Conservation (phyloP, 805 yeast species). For the Ogataea populi-albae region DNA sequence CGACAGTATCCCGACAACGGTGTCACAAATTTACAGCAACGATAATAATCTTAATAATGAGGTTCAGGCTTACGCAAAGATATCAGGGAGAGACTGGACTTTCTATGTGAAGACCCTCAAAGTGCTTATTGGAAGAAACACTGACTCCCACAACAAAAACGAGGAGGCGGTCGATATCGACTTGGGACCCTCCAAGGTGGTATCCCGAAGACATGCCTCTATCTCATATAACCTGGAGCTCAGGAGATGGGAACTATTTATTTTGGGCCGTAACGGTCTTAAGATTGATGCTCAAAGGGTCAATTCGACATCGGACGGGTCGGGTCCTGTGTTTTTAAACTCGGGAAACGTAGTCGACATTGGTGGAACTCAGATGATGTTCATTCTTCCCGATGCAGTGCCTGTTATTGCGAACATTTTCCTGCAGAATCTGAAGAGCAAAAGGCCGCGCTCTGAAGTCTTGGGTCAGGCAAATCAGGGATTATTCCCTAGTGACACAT, state of each 20-base stretch:
- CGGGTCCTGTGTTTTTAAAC: constrained; percentile 50
- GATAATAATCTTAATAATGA: constrained; percentile 66
- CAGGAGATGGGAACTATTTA: constrained; percentile 82
- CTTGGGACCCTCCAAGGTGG: constrained; percentile 97
- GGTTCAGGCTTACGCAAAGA: constrained; percentile 97
- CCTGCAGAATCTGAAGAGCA: constrained; percentile 35
- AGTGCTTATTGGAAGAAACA: constrained; percentile 83
- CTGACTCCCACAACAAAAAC: constrained; percentile 36
- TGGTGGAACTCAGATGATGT: constrained; percentile 99
- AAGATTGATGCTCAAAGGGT: constrained; percentile 71
- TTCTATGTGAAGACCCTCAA: constrained; percentile 79
- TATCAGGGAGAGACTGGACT: constrained; percentile 93
- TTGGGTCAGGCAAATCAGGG: constrained; percentile 11
- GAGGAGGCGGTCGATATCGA: constrained; percentile 66
- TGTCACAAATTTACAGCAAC: constrained; percentile 69
- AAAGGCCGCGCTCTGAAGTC: constrained; percentile 22
- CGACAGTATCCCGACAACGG: constrained; percentile 61
- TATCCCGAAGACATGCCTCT: constrained; percentile 83
- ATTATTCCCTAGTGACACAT: constrained; percentile 15
- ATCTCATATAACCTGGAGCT: constrained; percentile 72
- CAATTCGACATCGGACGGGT: constrained; percentile 37
- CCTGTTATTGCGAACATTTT: constrained; percentile 60
- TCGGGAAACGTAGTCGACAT: constrained; percentile 92
- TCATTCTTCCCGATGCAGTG: constrained; percentile 86
- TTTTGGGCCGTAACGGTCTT: constrained; percentile 90